Conservation (phyloP, 2,329 filamentous ascomycete species). For the Xylaria sp. region DNA sequence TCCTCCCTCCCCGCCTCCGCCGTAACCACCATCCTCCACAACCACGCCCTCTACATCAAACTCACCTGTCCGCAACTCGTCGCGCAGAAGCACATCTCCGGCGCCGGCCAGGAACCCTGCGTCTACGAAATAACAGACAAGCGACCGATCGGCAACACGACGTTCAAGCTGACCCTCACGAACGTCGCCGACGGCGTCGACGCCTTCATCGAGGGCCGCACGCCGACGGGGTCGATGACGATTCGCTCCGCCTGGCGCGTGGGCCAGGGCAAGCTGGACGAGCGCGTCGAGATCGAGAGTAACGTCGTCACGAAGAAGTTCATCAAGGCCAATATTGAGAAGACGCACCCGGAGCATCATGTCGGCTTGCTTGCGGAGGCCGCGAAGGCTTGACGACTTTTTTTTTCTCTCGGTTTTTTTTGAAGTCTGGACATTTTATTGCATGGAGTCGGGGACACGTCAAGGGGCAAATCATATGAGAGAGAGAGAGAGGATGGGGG, state of each 20-base stretch:
- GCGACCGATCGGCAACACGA: constrained; percentile 38
- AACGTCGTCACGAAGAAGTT: constrained; percentile 29
- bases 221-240: constrained; percentile 25
- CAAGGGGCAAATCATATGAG: too few species aligned
- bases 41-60: constrained; percentile 40
- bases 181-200: constrained; percentile 26
- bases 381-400: constrained; percentile 4
- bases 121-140: constrained; percentile 28
- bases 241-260: constrained; percentile 22
- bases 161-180: constrained; percentile 27
- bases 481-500: too few species aligned
- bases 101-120: constrained; percentile 12
- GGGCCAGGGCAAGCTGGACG: constrained; percentile 19
- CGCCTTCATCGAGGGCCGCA: constrained; percentile 24
- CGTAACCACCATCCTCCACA: constrained; percentile 35
- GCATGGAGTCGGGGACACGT: too few species aligned
- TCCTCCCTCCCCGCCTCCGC: constrained; percentile 20
- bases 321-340: constrained; percentile 30
- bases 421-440: too few species aligned
- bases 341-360: constrained; percentile 25
- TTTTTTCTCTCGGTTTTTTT: too few species aligned
- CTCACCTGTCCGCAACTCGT: constrained; percentile 27
- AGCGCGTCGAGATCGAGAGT: constrained; percentile 27
- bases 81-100: constrained; percentile 19
- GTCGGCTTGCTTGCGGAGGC: constrained; percentile 19